Base-by-base conservation (phyloP, 2,329 filamentous ascomycete species). In the Ascochyta fabae region DNA sequence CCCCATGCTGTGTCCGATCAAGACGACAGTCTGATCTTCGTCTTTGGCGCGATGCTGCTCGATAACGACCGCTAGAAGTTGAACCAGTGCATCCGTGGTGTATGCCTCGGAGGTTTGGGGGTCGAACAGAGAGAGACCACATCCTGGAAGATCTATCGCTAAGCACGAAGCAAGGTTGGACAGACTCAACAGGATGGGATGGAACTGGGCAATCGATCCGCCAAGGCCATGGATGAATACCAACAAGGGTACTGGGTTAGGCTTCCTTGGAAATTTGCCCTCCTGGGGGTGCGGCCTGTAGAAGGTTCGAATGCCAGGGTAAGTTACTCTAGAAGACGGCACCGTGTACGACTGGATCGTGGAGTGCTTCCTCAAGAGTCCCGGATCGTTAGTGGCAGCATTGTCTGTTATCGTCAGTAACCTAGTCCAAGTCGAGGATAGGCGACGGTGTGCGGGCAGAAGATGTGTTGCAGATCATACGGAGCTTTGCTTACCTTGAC, bases 211-310 rank as follows among this genome's bases (percentile, higher is more conserved):
- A 23, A 92, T 84, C 0, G 91, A 96, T 44, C 95, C 95, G n/a
- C 94, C 95, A 9, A 98, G 83, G 1, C 95, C 95, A 70, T 98
- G 95, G 53, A 98, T 82, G 71, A 96, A 96, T 39, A 98, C 92
- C 3, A 98, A 79, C 9, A 99, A 79, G 1, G 95, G 95, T 10
- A 97, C 78, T 0, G 90, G 88, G 0, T 84, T 83, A 1, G 91
- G 90, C 58, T 87, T 82, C 38, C 81, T 83, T 3, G 91, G 92
- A 4, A 98, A 82, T 73, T 95, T 90, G 56, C 88, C 85, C n/a
- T 88, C 86, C 69, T 97, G 92, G 19, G 87, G 84, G 76, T 97
- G 95, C 50, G 86, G 85, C 53, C 89, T 86, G 77, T 89, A 93
- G 75, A 98, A 97, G 39, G 93, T 87, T 53, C 94, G 87, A 60